phyloP scores from a whole-genome alignment of 2,329 filamentous ascomycete genomes.

The Penicillium sp. region DNA sequence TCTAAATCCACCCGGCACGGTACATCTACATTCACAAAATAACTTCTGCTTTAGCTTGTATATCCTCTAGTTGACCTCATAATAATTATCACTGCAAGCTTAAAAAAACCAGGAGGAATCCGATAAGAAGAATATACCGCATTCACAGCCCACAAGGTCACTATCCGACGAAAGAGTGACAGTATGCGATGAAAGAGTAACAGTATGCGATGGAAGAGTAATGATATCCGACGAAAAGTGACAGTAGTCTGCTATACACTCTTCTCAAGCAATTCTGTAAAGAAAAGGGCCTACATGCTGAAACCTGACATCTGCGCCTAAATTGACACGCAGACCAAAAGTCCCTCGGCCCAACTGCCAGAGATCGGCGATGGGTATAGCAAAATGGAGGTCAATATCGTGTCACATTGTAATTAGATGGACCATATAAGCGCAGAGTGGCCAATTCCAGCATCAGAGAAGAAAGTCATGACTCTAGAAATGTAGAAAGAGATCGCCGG shows the following conservation, averaged over 20 bases:
- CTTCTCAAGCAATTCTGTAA: not conserved
- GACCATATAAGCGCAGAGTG: conserved; percentile 1
- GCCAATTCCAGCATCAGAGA: not conserved
- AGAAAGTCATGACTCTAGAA: not conserved
- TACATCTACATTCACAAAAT: not conserved
- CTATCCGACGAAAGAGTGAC: too few relatives aligned
- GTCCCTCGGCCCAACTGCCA: conserved; percentile 9
- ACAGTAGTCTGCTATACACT: not conserved
- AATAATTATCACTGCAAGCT: not conserved
- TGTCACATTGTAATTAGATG: not conserved
- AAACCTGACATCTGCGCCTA: not conserved
- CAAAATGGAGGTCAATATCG: not conserved
- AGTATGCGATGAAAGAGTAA: too few relatives aligned
- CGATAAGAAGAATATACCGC: not conserved
- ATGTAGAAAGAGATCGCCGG: not conserved
- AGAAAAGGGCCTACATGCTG: not conserved
- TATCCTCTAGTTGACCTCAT: not conserved
- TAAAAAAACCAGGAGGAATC: not conserved
- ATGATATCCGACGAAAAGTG: too few relatives aligned
- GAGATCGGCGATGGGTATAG: conserved; percentile 2
- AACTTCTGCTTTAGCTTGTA: not conserved
- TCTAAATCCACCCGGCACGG: conserved; percentile 2
- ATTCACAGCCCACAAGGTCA: not conserved
- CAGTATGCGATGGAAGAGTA: too few relatives aligned
- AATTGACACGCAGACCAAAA: not conserved